A percentile compares a stretch with the other conserved stretches of the same genome.
phyloP scores from a whole-genome alignment of 805 yeast genomes.

The Wickerhamomyces hampshirensis region DNA sequence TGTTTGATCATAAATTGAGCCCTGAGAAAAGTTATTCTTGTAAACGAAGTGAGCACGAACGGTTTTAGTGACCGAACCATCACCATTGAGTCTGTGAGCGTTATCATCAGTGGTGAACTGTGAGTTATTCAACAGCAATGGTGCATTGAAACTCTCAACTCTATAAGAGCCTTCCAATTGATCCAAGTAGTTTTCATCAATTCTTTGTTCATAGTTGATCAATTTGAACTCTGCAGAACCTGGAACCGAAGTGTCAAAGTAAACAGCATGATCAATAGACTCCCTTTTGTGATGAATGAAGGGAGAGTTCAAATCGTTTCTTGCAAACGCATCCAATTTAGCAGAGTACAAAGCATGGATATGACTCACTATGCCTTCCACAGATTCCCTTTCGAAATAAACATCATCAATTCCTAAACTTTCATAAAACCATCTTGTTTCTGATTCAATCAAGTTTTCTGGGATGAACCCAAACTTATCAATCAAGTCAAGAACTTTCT shows the following conservation, averaged over 20 bases:
- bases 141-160: constrained; percentile 75
- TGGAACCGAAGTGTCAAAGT: constrained; percentile 68
- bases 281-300: constrained; percentile 77
- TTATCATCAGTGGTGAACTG: constrained; percentile 18
- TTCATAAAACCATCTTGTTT: constrained; percentile 86
- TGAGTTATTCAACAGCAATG: constrained; percentile 36
- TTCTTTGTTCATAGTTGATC: constrained; percentile 61
- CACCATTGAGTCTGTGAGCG: no score
- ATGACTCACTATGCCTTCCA: constrained; percentile 74
- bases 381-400: constrained; percentile 82
- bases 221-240: constrained; percentile 39
- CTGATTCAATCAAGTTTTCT: constrained; percentile 76
- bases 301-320: constrained; percentile 47
- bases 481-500: constrained; percentile 72
- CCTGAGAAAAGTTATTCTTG: constrained; percentile 51
- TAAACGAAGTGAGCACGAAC: constrained; percentile 80
- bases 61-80: constrained; percentile 33
- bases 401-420: constrained; percentile 87
- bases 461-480: constrained; percentile 89
- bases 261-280: constrained; percentile 82
- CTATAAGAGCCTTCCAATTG: constrained; percentile 49
- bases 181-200: constrained; percentile 80
- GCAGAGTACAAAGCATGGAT: constrained; percentile 89
- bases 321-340: constrained; percentile 81
- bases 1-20: constrained; percentile 68